phyloP scores from a whole-genome alignment of 2,329 filamentous ascomycete genomes.

The Cladosporium sp. region DNA sequence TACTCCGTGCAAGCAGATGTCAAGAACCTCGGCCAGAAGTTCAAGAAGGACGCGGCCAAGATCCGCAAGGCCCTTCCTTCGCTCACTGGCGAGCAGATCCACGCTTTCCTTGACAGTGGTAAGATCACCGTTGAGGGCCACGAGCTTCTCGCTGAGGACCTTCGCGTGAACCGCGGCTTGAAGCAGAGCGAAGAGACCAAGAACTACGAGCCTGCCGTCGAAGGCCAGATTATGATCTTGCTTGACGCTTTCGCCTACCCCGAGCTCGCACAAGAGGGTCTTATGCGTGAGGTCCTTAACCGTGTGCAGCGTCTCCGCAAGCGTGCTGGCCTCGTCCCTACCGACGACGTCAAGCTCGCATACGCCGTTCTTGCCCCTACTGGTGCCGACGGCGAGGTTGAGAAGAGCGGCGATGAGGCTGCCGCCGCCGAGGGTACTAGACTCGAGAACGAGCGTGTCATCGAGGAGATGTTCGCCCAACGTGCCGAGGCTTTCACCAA shows the following conservation, averaged over 20 bases:
- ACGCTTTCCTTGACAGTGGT: conserved; percentile 71
- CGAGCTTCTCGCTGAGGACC: conserved; percentile 75
- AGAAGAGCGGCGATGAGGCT: conserved; percentile 26
- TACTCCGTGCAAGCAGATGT: conserved; percentile 91
- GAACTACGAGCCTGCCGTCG: conserved; percentile 82
- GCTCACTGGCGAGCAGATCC: conserved; percentile 78
- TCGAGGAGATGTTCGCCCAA: conserved; percentile 41
- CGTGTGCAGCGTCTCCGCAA: conserved; percentile 90
- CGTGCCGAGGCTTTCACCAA: conserved; percentile 40
- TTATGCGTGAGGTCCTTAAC: conserved; percentile 90
- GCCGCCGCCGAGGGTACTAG: conserved; percentile 34
- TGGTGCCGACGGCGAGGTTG: conserved; percentile 26
- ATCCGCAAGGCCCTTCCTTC: conserved; percentile 87
- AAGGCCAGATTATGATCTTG: conserved; percentile 87
- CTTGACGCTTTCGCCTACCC: conserved; percentile 81
- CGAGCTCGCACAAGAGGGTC: conserved; percentile 82
- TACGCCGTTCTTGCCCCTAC: conserved; percentile 69
- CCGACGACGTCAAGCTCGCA: conserved; percentile 94
- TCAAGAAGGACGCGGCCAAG: conserved; percentile 90
- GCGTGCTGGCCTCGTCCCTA: conserved; percentile 86
- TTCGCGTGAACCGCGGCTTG: conserved; percentile 78
- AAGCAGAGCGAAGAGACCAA: conserved; percentile 71
- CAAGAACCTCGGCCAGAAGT: conserved; percentile 92
- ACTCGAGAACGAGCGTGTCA: conserved; percentile 35
- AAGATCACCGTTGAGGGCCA: conserved; percentile 85